phyloP scores from a whole-genome alignment of 148 eudicot species.

The Tetragonia tetragonoides region DNA sequence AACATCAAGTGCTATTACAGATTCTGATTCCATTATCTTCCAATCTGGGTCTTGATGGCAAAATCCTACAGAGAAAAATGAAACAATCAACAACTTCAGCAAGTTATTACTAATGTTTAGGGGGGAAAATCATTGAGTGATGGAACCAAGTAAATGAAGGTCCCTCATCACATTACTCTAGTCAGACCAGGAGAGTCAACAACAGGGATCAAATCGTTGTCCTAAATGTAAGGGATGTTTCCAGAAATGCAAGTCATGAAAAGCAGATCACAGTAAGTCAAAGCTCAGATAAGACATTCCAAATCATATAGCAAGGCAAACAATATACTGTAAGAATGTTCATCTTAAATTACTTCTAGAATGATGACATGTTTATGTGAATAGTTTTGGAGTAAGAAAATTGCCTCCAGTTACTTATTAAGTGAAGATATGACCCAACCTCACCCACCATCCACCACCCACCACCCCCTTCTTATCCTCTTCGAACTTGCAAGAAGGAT shows the following conservation, averaged over 20 bases:
- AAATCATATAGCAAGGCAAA: not conserved
- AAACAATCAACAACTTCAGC: slow-evolving; percentile 2
- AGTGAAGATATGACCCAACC: not conserved
- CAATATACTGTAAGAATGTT: not conserved
- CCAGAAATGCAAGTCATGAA: not conserved
- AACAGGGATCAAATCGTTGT: not conserved
- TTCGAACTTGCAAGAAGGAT: too few relatives aligned
- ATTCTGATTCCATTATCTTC: slow-evolving; percentile 7
- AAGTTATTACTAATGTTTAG: not conserved
- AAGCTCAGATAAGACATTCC: not conserved
- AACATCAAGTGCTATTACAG: not conserved
- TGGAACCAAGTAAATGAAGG: not conserved
- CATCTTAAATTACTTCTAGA: not conserved
- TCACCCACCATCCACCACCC: not conserved
- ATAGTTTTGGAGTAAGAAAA: not conserved
- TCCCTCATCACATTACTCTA: not conserved
- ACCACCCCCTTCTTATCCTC: too few relatives aligned
- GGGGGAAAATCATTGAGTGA: not conserved
- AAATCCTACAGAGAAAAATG: slow-evolving; percentile 4
- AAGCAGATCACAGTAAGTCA: not conserved
- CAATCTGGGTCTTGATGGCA: not conserved
- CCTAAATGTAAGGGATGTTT: not conserved
- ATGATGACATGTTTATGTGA: not conserved
- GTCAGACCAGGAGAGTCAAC: not conserved
- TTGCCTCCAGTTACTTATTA: not conserved